Base-by-base conservation (phyloP, 75 land plant species). In the Larix kaempferi region DNA sequence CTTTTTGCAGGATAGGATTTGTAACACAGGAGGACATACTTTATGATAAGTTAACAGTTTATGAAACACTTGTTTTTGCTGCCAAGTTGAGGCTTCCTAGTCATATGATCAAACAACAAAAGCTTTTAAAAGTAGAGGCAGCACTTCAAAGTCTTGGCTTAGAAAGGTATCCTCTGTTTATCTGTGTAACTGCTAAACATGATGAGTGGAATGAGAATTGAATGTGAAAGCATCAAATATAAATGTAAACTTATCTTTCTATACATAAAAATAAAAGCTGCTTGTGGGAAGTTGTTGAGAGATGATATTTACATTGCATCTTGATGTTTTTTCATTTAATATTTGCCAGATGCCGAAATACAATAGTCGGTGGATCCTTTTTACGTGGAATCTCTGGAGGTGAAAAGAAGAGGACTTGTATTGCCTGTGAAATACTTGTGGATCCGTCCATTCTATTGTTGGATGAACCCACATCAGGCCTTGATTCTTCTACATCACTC, bases 381-480 rank as follows among this genome's bases (percentile, higher is more conserved):
- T 76, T 49, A 83, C 85, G 35, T 49, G 89, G 89, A 13, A 60
- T 87, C 25, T 87, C 86, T 3, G 89, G 88, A 21, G 89, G 89
- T 2, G 89, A 87, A 79, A 73, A 79, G 77, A 84, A 84, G 86
- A 56, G 86, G 71, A 83, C 84, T 25, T 84, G 83, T 76, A 84
- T 87, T 22, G 89, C 86, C 26, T 83, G 78, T 29, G 89, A 87
- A 77, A 81, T 87, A 76, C 79, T 87, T 54, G 77, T 84, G 21
- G 78, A 87, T 74, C 89, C 86, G 13, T 84, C 87, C 78, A 35
- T 87, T 57, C 78, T 87, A 33, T 75, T 84, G 22, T 74, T 87
- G 54, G 89, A 87, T 64, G 89, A 87, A 73, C 89, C 86, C 25
- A 87, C 89, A 39, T 87, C 89, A 12, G 89, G 86, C 0, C 85